Evolutionary conservation across 1,284 basidiomycete species (phyloP).

Genomic region (Flammula alnicola): DNA sequence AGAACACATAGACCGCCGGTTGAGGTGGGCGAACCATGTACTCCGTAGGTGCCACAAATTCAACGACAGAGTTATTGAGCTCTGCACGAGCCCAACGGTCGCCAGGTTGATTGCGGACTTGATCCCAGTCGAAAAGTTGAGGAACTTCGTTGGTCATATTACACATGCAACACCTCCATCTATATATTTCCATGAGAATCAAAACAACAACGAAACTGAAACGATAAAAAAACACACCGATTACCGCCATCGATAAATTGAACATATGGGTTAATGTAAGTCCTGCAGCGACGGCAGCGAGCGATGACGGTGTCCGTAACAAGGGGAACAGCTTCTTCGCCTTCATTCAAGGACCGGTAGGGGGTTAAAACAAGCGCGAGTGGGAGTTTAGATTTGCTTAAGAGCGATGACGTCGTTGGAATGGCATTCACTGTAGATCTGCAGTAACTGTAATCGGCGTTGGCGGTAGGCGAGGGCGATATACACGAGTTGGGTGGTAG

Average conservation of each 20-base stretch:
- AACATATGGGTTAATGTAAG: slow-evolving; percentile 99
- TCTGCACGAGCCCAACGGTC: slow-evolving; percentile 95
- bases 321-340: slow-evolving; percentile 83
- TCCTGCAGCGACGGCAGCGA: slow-evolving; percentile 94
- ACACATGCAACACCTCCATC: slow-evolving; percentile 99
- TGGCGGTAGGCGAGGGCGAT: slow-evolving; percentile 79
- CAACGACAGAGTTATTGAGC: slow-evolving; percentile 92
- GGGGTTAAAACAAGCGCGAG: slow-evolving; percentile 92
- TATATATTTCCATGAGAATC: slow-evolving; percentile 29
- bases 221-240: slow-evolving; percentile 53
- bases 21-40: slow-evolving; percentile 99
- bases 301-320: slow-evolving; percentile 96
- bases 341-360: slow-evolving; percentile 82
- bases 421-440: slow-evolving; percentile 92
- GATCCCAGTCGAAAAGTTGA: slow-evolving; percentile 98
- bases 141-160: slow-evolving; percentile 99
- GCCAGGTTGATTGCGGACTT: slow-evolving; percentile 90
- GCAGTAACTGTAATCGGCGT: slow-evolving; percentile 93
- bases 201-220: background rate
- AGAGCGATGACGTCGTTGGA: slow-evolving; percentile 90
- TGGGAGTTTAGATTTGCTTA: slow-evolving; percentile 94
- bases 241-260: slow-evolving; percentile 99
- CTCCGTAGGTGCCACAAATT: slow-evolving; percentile 97
- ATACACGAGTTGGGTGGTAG: slow-evolving; percentile 86
- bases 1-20: slow-evolving; percentile 95